phyloP scores from a whole-genome alignment of 495 filamentous ascomycete genomes.

The Glonium stellatum region DNA sequence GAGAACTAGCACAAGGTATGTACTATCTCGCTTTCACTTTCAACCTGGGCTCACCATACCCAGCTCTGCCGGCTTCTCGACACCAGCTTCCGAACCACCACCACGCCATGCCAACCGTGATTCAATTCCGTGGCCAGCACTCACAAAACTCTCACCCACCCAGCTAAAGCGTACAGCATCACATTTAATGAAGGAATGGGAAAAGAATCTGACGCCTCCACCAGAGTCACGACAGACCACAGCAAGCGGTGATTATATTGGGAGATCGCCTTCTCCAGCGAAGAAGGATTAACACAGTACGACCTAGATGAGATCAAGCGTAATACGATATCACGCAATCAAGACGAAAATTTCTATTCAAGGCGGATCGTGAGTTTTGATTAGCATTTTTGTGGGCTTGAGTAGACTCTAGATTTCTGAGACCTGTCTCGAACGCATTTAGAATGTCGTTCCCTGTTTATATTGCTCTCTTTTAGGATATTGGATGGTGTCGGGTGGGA shows the following conservation, averaged over 20 bases:
- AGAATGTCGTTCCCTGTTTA: too few relatives aligned
- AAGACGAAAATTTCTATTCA: neutral
- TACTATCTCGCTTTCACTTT: conserved; percentile 14
- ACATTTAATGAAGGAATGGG: conserved; percentile 74
- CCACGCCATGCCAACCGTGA: conserved; percentile 39
- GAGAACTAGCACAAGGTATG: conserved; percentile 26
- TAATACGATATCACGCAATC: neutral
- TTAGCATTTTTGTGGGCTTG: neutral
- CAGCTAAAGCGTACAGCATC: conserved; percentile 64
- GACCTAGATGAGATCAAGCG: conserved; percentile 2
- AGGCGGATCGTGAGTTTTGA: neutral
- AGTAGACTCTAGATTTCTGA: too few relatives aligned
- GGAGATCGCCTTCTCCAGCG: conserved; percentile 14
- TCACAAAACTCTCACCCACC: conserved; percentile 57
- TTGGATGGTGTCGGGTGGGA: too few relatives aligned
- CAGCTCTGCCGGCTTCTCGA: conserved; percentile 21
- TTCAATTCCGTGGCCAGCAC: conserved; percentile 61
- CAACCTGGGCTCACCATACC: conserved; percentile 18
- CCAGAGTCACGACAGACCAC: conserved; percentile 13
- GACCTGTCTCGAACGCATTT: too few relatives aligned
- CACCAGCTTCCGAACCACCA: conserved; percentile 1
- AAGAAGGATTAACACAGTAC: conserved; percentile 7
- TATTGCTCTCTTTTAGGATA: too few relatives aligned
- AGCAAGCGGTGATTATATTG: conserved; percentile 24
- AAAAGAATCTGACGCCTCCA: conserved; percentile 42